Conservation (phyloP, 495 filamentous ascomycete genomes). For the Penicillium antarcticum region DNA sequence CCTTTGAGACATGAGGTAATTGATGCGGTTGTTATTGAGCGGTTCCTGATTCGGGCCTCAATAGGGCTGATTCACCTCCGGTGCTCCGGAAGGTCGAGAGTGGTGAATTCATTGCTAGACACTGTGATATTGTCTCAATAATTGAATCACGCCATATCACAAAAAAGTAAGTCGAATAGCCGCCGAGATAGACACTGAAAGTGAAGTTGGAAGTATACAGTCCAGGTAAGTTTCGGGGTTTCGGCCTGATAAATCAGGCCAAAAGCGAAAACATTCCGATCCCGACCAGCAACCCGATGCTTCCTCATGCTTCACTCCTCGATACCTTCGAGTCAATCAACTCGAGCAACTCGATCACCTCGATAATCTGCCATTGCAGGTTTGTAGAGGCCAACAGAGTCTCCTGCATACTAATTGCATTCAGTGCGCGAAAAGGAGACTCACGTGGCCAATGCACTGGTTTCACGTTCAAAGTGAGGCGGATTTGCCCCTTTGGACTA, state of each 20-base stretch:
- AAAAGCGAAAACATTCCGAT: conserved; percentile 1
- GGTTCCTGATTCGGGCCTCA: conserved; percentile 17
- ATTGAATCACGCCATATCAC: no score
- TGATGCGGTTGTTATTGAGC: conserved; percentile 8
- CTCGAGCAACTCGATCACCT: background rate
- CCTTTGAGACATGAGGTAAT: background rate
- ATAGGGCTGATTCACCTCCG: conserved; percentile 9
- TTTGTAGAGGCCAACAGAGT: background rate
- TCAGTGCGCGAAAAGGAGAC: conserved; percentile 1
- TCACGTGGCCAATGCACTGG: conserved; percentile 8
- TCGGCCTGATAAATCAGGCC: background rate
- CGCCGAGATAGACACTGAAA: no score
- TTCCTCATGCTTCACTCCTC: conserved; percentile 1
- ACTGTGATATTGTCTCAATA: no score
- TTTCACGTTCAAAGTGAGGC: conserved; percentile 9
- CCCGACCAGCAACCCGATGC: background rate
- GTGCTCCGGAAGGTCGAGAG: background rate
- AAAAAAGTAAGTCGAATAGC: no score
- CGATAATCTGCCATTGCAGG: background rate
- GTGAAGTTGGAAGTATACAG: background rate
- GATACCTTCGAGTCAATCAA: background rate
- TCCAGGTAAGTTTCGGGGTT: background rate
- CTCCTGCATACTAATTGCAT: background rate
- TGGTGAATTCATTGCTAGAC: no score
- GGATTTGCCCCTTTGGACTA: background rate